A percentile compares a stretch with the other conserved stretches of the same genome.
These are phyloP conservation scores for Albifimbria verrucaria DNA, from an alignment of 2,329 filamentous ascomycete species.

Conservation along the genomic window DNA sequence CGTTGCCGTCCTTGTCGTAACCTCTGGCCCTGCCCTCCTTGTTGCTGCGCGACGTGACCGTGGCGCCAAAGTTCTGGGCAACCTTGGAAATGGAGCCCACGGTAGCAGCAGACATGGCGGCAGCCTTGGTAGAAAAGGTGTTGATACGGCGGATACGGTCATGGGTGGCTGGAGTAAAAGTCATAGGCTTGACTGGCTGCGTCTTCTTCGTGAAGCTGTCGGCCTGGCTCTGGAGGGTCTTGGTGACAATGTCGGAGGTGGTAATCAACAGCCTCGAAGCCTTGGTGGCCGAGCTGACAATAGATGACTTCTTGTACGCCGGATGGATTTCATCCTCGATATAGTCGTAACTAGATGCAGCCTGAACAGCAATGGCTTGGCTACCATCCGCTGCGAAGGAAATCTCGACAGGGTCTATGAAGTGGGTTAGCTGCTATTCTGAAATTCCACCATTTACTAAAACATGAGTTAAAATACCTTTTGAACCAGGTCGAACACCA, in stretches of 20 bases:
- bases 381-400: conserved; percentile 66
- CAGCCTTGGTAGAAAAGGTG: conserved; percentile 76
- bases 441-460: background rate
- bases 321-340: conserved; percentile 78
- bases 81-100: conserved; percentile 79
- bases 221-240: conserved; percentile 72
- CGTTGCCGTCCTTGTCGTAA: conserved; percentile 67
- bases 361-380: conserved; percentile 62
- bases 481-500: conserved; percentile 78
- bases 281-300: conserved; percentile 82
- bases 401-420: conserved; percentile 73
- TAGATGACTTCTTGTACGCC: conserved; percentile 81
- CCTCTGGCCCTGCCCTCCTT: conserved; percentile 54
- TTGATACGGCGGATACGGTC: conserved; percentile 85
- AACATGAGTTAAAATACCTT: conserved; percentile 55
- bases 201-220: conserved; percentile 78
- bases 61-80: conserved; percentile 86
- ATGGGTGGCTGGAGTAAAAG: conserved; percentile 83
- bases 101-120: conserved; percentile 77
- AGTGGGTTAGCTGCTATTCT: conserved; percentile 1
- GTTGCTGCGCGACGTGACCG: conserved; percentile 44
- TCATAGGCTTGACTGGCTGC: conserved; percentile 79
- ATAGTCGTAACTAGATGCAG: conserved; percentile 49
- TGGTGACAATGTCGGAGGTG: conserved; percentile 74
- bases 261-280: conserved; percentile 93